Evolutionary conservation across 345 rosid species (phyloP).

Genomic region (Rubroshorea leprosula): DNA sequence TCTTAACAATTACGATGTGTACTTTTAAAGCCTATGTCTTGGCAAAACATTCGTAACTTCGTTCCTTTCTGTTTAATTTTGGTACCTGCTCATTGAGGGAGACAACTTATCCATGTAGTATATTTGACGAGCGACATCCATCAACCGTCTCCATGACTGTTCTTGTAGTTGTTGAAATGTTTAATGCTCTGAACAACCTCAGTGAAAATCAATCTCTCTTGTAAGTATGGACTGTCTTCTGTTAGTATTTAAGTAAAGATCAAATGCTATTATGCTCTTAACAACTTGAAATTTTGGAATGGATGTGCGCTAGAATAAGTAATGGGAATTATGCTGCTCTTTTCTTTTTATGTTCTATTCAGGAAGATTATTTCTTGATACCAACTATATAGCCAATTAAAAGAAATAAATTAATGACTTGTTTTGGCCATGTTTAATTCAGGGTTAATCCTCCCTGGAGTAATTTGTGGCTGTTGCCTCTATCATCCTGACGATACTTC

Average conservation of each 20-base stretch:
- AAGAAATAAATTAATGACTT: too few species aligned
- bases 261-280: not conserved
- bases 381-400: too few species aligned
- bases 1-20: too few species aligned
- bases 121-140: conserved; percentile 93
- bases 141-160: conserved; percentile 98
- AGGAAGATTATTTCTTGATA: too few species aligned
- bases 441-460: conserved; percentile 97
- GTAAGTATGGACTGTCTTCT: conserved; percentile 43
- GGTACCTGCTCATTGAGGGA: conserved; percentile 84
- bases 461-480: conserved; percentile 97
- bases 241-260: not conserved
- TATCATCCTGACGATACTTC: conserved; percentile 82
- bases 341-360: too few species aligned
- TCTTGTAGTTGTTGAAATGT: conserved; percentile 99
- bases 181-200: conserved; percentile 95
- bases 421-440: conserved; percentile 11
- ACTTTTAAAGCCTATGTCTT: too few species aligned
- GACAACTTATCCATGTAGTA: conserved; percentile 83
- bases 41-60: not conserved
- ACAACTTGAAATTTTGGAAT: too few species aligned
- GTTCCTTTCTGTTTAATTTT: conserved; percentile 69
- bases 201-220: conserved; percentile 95
- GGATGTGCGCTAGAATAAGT: too few species aligned
- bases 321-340: too few species aligned